Evolutionary conservation across 2,329 filamentous ascomycete species (phyloP), one percentile per base, ranked within the genome.

Genomic region (Cordyceps cateniannulata): DNA sequence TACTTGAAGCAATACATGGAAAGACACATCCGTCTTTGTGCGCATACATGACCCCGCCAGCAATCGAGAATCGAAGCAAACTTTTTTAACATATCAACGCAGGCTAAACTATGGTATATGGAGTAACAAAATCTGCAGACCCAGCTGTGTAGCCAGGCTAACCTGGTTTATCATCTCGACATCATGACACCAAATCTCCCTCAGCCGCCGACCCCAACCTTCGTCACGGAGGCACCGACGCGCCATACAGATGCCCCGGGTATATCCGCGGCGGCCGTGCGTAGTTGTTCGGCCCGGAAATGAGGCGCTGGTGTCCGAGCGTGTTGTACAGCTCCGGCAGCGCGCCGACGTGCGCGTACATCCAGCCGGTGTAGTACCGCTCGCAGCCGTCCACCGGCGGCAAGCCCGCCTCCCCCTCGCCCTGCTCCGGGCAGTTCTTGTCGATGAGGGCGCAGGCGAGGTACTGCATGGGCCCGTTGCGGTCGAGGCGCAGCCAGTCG

Each of bases 381-480:
- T 53, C 57, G 57, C 57, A 60, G 48, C 59, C 59, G 14, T 55
- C 52, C 12, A 61, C 59, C n/a, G 27, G 24, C 3, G 24, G 10
- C 52, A 56, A 18, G 18, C 52, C 59, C 32, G 48, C n/a, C 14
- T 52, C 48, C 7, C 57, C 57, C 57, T 59, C 57, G 12, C 57
- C 57, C 14, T 22, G 9, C 5, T 24, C 29, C 5, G 45, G 45
- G 25, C 52, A 55, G 51, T 57, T 55, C 51, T 51, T 56, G 52
- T 61, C 59, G 25, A 61, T 38, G 32, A 61, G n/a, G 25, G 32
- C 27, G 52, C 59, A 61, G 18, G 59, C 59, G 22, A 61, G 59
- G 47, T 56, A 61, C 59, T 61, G 59, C 45, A 61, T 61, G 32
- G 59, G 59, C 45, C 59, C 59, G 52, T 61, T 56, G 44, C 59